Percentiles rank a stretch among this genome's conserved stretches.
phyloP scores from a whole-genome alignment of 192 early-diverging fungal genomes.

The Spizellomyces sp. region DNA sequence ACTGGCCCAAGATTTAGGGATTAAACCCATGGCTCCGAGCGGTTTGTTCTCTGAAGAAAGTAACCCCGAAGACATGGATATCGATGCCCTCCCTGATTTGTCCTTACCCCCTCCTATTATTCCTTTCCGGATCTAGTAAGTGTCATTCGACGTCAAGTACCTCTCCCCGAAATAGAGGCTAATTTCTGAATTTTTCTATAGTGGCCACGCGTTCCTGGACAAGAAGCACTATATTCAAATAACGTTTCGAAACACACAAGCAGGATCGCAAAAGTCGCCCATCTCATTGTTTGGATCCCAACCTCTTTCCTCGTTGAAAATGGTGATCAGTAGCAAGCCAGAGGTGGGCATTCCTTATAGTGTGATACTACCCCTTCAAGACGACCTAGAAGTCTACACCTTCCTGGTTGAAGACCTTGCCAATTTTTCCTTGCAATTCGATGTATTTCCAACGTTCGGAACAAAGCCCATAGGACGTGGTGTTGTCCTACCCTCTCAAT shows the following conservation, averaged over 20 bases:
- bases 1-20: constrained; percentile 19
- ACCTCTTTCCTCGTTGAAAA: constrained; percentile 71
- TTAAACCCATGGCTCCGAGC: constrained; percentile 54
- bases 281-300: constrained; percentile 49
- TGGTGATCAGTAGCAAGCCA: constrained; percentile 86
- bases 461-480: constrained; percentile 89
- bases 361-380: constrained; percentile 85
- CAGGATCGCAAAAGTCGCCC: constrained; percentile 26
- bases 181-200: constrained; percentile 19
- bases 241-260: constrained; percentile 39
- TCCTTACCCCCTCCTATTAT: constrained; percentile 97
- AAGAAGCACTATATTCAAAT: constrained; percentile 87
- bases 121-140: constrained; percentile 87
- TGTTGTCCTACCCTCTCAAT: constrained; percentile 74
- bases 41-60: constrained; percentile 40
- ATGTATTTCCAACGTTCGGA: constrained; percentile 96
- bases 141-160: too few relatives aligned
- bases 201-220: constrained; percentile 94
- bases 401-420: constrained; percentile 76
- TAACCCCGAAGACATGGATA: constrained; percentile 61
- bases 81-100: constrained; percentile 91
- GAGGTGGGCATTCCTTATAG: constrained; percentile 89
- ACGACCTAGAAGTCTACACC: constrained; percentile 77
- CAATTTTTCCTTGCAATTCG: constrained; percentile 87
- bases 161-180: not conserved